phyloP scores from a whole-genome alignment of 2,329 filamentous ascomycete genomes.

The Pyricularia sp. region DNA sequence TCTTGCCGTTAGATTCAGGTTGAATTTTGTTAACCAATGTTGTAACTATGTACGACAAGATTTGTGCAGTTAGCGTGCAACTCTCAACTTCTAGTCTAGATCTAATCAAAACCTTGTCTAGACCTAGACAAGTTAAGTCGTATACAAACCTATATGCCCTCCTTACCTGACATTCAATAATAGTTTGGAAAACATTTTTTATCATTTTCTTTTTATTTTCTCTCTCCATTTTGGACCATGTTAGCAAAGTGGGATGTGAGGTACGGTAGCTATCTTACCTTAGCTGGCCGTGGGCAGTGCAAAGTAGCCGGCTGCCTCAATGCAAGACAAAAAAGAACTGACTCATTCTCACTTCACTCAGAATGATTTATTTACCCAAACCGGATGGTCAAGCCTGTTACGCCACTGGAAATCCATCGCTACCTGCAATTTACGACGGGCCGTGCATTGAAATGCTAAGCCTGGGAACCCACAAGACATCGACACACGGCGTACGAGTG shows the following conservation, averaged over 20 bases:
- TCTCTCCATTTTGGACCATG: neutral
- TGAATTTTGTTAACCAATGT: neutral
- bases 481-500: neutral
- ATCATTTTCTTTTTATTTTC: too few species aligned
- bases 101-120: too few species aligned
- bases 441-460: neutral
- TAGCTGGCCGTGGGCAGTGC: neutral
- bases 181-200: too few species aligned
- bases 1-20: slow-evolving; percentile 8
- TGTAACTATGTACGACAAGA: neutral
- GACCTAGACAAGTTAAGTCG: too few species aligned
- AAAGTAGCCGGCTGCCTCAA: neutral
- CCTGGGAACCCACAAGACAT: neutral
- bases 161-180: too few species aligned
- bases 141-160: too few species aligned
- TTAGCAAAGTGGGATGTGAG: neutral
- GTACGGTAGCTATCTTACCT: neutral
- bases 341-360: neutral
- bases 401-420: neutral
- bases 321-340: neutral
- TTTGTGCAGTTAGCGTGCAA: too few species aligned
- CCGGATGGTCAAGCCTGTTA: neutral
- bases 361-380: slow-evolving; percentile 1
- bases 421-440: neutral
- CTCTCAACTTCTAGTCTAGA: too few species aligned